Conservation (phyloP, 768 basidiomycete species). For the Lactarius sanguifluus region DNA sequence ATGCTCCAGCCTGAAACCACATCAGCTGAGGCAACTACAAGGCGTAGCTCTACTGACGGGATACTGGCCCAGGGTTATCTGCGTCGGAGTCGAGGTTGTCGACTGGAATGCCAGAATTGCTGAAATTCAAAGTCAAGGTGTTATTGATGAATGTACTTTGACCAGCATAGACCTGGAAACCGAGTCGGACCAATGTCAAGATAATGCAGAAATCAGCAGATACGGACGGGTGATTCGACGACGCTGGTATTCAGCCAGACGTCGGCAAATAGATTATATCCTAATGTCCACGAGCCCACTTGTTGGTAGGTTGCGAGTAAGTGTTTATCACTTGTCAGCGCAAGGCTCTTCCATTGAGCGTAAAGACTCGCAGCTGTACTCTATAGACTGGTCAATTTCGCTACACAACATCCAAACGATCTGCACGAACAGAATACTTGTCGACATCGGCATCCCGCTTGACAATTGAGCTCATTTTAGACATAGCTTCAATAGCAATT, state of each 20-base stretch:
- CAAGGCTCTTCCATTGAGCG: slow-evolving; percentile 19
- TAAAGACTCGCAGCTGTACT: slow-evolving; percentile 3
- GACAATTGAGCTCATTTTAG: slow-evolving; percentile 46
- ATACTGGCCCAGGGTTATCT: background rate
- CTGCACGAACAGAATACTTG: slow-evolving; percentile 34
- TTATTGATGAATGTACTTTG: slow-evolving; percentile 17
- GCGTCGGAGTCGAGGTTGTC: background rate
- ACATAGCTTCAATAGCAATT: slow-evolving; percentile 63
- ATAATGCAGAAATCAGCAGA: background rate
- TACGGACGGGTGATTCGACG: slow-evolving; percentile 37
- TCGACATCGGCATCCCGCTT: slow-evolving; percentile 26
- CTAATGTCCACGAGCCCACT: slow-evolving; percentile 50
- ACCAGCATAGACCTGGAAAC: slow-evolving; percentile 10
- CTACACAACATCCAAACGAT: background rate
- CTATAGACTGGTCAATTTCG: slow-evolving; percentile 7
- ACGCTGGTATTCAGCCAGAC: slow-evolving; percentile 54
- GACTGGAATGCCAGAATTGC: slow-evolving; percentile 17
- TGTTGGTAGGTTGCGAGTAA: slow-evolving; percentile 10
- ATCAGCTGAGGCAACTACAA: too few species aligned
- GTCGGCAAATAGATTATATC: slow-evolving; percentile 65
- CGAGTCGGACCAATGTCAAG: background rate
- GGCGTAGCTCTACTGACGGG: too few species aligned
- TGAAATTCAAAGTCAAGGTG: background rate
- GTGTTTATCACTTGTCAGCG: slow-evolving; percentile 13
- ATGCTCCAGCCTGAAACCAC: too few species aligned